phyloP scores from a whole-genome alignment of 2,329 filamentous ascomycete species.

The Aspergillus japonicus region DNA sequence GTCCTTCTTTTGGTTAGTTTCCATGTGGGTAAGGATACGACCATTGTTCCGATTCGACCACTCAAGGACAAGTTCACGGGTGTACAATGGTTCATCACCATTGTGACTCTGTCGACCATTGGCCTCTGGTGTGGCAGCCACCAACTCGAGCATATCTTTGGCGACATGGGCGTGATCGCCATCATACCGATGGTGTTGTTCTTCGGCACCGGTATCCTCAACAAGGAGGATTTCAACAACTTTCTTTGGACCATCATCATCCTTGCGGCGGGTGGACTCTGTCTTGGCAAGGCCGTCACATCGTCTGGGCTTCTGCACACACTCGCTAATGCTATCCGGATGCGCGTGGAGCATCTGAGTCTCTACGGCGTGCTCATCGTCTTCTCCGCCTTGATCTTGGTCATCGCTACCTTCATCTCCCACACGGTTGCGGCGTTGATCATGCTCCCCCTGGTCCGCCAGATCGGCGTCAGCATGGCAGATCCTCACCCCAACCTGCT shows the following conservation, averaged over 20 bases:
- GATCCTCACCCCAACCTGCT: slow-evolving; percentile 90
- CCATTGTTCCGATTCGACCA: slow-evolving; percentile 85
- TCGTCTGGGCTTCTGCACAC: slow-evolving; percentile 89
- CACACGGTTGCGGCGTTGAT: slow-evolving; percentile 96
- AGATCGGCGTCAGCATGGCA: slow-evolving; percentile 81
- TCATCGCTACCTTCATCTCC: slow-evolving; percentile 96
- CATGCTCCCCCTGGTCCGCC: slow-evolving; percentile 82
- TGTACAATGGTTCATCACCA: slow-evolving; percentile 87
- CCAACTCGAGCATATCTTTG: slow-evolving; percentile 81
- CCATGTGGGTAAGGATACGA: slow-evolving; percentile 77
- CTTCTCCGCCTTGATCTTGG: slow-evolving; percentile 78
- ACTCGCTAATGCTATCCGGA: slow-evolving; percentile 75
- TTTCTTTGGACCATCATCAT: slow-evolving; percentile 99
- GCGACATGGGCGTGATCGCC: slow-evolving; percentile 97
- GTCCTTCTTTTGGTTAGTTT: slow-evolving; percentile 80
- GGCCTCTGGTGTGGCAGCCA: slow-evolving; percentile 89
- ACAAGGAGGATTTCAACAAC: slow-evolving; percentile 99
- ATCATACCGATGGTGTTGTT: slow-evolving; percentile 95
- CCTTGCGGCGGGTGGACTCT: slow-evolving; percentile 86
- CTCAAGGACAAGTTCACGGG: slow-evolving; percentile 86
- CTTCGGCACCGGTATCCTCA: slow-evolving; percentile 93
- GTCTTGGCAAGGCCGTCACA: slow-evolving; percentile 89
- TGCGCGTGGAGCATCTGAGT: slow-evolving; percentile 70
- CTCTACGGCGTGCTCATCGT: slow-evolving; percentile 84
- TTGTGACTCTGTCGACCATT: slow-evolving; percentile 82